Evolutionary conservation across 768 basidiomycete species (phyloP).

Genomic region (Tephrocybe sp.): DNA sequence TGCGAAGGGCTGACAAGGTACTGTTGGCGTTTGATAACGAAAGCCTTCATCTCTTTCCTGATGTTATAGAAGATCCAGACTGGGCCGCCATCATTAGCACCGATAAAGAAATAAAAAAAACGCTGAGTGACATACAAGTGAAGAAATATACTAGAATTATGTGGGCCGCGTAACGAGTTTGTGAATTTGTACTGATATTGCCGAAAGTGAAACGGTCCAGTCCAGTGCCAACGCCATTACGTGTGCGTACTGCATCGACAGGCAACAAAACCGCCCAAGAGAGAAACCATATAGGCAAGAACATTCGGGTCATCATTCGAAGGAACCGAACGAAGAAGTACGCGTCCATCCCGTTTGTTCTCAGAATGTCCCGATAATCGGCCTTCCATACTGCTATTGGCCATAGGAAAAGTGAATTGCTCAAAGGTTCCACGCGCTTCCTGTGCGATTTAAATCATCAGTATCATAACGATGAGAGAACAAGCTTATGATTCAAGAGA

Average conservation of each 20-base stretch:
- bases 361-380: conserved; percentile 59
- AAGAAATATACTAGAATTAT: conserved; percentile 73
- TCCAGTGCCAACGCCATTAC: conserved; percentile 42
- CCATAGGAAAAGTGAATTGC: conserved; percentile 56
- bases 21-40: conserved; percentile 75
- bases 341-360: conserved; percentile 81
- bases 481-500: not conserved
- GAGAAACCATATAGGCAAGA: conserved; percentile 89
- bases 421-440: conserved; percentile 57
- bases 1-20: conserved; percentile 76
- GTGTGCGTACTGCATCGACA: conserved; percentile 55
- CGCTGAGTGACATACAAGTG: conserved; percentile 59
- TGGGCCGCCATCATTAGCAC: conserved; percentile 22
- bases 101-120: not conserved
- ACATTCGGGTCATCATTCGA: conserved; percentile 76
- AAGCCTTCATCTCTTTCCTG: conserved; percentile 75
- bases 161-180: conserved; percentile 72
- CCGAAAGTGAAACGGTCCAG: conserved; percentile 80
- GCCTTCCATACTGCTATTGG: conserved; percentile 59
- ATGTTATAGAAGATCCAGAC: conserved; percentile 89
- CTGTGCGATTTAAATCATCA: conserved; percentile 27
- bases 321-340: conserved; percentile 93
- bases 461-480: not conserved
- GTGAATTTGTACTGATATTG: conserved; percentile 54
- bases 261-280: conserved; percentile 89